Conservation (phyloP, 768 basidiomycete genomes). For the Symmetrospora coprosmae region DNA sequence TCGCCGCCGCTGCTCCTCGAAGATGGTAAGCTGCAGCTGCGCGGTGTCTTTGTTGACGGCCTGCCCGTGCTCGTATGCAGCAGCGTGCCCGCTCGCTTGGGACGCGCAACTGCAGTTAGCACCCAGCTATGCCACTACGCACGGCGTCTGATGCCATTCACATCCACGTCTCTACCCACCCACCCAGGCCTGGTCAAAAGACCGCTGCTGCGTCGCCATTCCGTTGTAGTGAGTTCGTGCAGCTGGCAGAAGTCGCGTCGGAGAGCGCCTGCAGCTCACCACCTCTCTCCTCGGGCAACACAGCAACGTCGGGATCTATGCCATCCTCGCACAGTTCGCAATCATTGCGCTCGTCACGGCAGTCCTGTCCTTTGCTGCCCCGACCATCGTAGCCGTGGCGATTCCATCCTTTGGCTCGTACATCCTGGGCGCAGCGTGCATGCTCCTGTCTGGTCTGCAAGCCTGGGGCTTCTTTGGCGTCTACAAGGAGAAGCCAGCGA, state of each 20-base stretch:
- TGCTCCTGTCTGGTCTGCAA: constrained; percentile 61
- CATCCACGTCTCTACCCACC: neutral
- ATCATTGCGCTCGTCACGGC: constrained; percentile 52
- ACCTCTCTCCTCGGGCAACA: too few relatives aligned
- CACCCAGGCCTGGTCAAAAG: constrained; percentile 6
- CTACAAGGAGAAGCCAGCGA: constrained; percentile 46
- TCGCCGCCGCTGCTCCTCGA: too few relatives aligned
- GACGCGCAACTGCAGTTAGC: too few relatives aligned
- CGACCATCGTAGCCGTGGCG: constrained; percentile 39
- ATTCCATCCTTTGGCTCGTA: constrained; percentile 61
- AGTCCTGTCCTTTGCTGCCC: constrained; percentile 60
- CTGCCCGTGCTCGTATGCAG: too few relatives aligned
- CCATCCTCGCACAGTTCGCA: constrained; percentile 62
- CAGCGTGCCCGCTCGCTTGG: too few relatives aligned
- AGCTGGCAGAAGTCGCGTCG: neutral
- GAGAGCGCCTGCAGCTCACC: neutral
- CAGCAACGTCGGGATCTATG: constrained; percentile 71
- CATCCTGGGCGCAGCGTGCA: constrained; percentile 63
- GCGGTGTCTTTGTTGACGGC: too few relatives aligned
- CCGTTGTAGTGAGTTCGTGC: constrained; percentile 12
- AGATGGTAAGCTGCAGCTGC: too few relatives aligned
- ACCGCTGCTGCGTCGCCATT: constrained; percentile 17
- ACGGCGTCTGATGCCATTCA: too few relatives aligned
- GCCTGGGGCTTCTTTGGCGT: constrained; percentile 75
- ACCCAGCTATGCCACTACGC: too few relatives aligned